Percentiles rank a stretch among this genome's conserved stretches.
phyloP scores from a whole-genome alignment of 148 eudicot species.

The Persicaria tinctoria region DNA sequence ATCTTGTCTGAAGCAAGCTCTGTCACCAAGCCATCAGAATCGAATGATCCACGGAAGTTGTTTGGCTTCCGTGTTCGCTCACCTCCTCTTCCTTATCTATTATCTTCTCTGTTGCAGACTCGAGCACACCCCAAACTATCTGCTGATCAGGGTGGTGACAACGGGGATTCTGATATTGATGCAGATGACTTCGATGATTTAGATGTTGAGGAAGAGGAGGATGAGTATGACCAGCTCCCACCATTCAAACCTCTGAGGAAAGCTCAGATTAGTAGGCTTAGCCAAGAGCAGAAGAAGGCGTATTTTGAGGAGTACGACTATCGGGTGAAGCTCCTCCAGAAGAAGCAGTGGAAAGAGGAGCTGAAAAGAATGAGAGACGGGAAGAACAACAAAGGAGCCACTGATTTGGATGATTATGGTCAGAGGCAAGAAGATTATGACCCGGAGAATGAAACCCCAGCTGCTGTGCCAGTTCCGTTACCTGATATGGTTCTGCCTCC shows the following conservation, averaged over 20 bases:
- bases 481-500: slow-evolving; percentile 96
- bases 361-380: slow-evolving; percentile 71
- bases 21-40: slow-evolving; percentile 63
- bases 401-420: slow-evolving; percentile 25
- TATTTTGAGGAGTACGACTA: slow-evolving; percentile 91
- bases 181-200: slow-evolving; percentile 72
- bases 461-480: slow-evolving; percentile 80
- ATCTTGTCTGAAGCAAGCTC: slow-evolving; percentile 71
- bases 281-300: slow-evolving; percentile 72
- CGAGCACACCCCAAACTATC: slow-evolving; percentile 87
- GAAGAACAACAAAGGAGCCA: slow-evolving; percentile 51
- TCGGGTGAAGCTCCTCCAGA: slow-evolving; percentile 89
- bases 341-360: slow-evolving; percentile 93
- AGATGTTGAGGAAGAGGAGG: slow-evolving; percentile 75
- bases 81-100: slow-evolving; percentile 76
- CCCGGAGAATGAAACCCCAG: slow-evolving; percentile 47
- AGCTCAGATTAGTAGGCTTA: slow-evolving; percentile 67
- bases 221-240: slow-evolving; percentile 95
- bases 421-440: slow-evolving; percentile 55
- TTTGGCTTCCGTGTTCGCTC: slow-evolving; percentile 78
- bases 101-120: slow-evolving; percentile 84
- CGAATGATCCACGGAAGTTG: slow-evolving; percentile 68
- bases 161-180: slow-evolving; percentile 80
- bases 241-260: slow-evolving; percentile 88
- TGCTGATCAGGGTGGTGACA: slow-evolving; percentile 70